A percentile compares a stretch with the other conserved stretches of the same genome.
Evolutionary conservation across 306 rosid species (phyloP).

Genomic region (Abrus precatorius): DNA sequence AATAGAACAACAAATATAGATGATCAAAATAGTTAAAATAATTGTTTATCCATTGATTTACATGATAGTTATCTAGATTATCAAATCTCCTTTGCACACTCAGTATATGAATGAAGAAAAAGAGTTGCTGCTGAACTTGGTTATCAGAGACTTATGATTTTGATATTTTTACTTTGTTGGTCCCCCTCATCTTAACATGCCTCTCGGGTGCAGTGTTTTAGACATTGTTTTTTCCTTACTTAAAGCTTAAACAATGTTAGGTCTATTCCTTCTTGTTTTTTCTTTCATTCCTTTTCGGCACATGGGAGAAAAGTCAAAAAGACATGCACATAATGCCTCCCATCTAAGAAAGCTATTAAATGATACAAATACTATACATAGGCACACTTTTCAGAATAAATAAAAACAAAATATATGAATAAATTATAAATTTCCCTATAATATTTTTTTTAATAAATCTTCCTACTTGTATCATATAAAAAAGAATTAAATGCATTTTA

Average conservation of each 20-base stretch:
- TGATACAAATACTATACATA: background rate
- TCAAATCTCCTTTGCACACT: background rate
- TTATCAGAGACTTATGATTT: background rate
- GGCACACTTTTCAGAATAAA: background rate
- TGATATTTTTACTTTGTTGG: conserved; percentile 2
- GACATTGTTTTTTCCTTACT: conserved; percentile 2
- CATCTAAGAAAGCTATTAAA: conserved; percentile 30
- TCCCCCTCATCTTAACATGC: background rate
- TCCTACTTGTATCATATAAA: too few species aligned
- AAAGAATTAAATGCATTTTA: too few species aligned
- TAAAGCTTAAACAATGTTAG: conserved; percentile 30
- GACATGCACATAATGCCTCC: conserved; percentile 10
- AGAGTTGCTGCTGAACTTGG: background rate
- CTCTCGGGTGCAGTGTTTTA: background rate
- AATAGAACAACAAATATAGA: too few species aligned
- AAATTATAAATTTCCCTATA: too few species aligned
- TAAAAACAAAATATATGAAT: background rate
- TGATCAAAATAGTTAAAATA: too few species aligned
- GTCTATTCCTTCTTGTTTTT: conserved; percentile 13
- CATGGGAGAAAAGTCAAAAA: conserved; percentile 44
- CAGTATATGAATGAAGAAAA: background rate
- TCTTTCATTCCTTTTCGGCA: conserved; percentile 13
- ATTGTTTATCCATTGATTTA: too few species aligned
- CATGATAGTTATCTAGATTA: too few species aligned
- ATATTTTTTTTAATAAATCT: too few species aligned